Conservation (phyloP, 176 grass and related monocot genomes). For the Oryza glumipatula region DNA sequence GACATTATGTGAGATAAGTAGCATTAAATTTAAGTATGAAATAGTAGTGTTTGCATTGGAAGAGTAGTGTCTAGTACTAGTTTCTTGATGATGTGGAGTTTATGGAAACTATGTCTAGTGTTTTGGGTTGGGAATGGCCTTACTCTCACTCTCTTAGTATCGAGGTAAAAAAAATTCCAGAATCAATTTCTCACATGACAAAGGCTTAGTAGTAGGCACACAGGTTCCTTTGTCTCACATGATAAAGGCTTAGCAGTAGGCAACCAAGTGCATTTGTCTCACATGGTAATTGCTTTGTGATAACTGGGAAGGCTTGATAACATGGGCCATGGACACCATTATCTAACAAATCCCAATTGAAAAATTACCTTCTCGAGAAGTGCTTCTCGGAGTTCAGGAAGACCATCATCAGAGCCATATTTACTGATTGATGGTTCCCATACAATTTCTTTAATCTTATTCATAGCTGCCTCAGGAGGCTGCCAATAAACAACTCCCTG, state of each 20-base stretch:
- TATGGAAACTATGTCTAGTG: too few relatives aligned
- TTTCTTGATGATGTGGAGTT: too few relatives aligned
- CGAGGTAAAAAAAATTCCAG: conserved; percentile 12
- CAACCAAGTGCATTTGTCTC: not conserved
- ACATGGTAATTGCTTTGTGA: not conserved
- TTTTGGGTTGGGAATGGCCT: too few relatives aligned
- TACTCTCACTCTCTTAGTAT: not conserved
- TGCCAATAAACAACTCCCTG: conserved; percentile 99
- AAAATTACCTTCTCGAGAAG: conserved; percentile 85
- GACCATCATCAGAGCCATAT: conserved; percentile 94
- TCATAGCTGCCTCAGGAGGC: conserved; percentile 75
- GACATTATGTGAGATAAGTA: too few relatives aligned
- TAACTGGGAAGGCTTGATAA: not conserved
- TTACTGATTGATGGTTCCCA: conserved; percentile 71
- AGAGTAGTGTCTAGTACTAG: too few relatives aligned
- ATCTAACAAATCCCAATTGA: not conserved
- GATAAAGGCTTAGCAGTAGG: not conserved
- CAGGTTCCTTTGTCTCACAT: not conserved
- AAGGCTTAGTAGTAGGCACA: conserved; percentile 1
- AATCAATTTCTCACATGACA: not conserved
- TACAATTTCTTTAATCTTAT: conserved; percentile 72
- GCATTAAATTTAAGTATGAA: too few relatives aligned
- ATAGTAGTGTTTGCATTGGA: too few relatives aligned
- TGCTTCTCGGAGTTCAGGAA: conserved; percentile 84
- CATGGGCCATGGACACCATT: conserved; percentile 7